Base-by-base conservation (phyloP, 768 basidiomycete species). In the Ramaria rubella region DNA sequence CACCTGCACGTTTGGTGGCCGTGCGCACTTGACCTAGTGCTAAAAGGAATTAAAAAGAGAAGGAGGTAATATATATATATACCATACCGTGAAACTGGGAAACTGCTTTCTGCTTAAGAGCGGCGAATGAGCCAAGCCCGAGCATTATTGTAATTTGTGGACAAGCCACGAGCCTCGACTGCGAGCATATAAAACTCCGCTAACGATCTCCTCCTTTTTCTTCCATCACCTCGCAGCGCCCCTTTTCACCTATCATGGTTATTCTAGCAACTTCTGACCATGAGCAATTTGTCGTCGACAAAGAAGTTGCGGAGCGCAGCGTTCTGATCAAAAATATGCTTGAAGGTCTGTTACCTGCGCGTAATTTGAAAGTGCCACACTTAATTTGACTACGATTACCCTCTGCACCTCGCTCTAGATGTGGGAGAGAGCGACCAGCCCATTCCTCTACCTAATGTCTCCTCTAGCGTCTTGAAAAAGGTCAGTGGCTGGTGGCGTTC, bases 321-420 rank as follows among this genome's bases (percentile, higher is more conserved):
- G 93, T 95, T 9, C 82, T 99, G 65, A 96, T 99, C 73, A 96
- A 95, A 80, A 95, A 96, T 79, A 97, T 99, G 96, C 87, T 98
- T 52, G 96, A 98, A 74, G 96, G 96, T 91, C 57, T 38, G 75
- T 64, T 6, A 36, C 46, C 9, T 33, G 11, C 23, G 15, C 52
- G 19, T 44, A 34, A 49, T 15, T 40, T 23, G 23, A 24, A 42
- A 17, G 21, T 11, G 29, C 14, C 57, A 57, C 52, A 34, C 49
- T 55, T 50, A 51, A 59, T 38, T 33, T 34, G 51, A 27, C 24
- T n/a, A 42, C 26, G 43, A 38, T 38, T 60, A 21, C 48, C 49
- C 58, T 53, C 52, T 60, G 17, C 11, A 33, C 62, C 9, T n/a
- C n/a, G 49, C 34, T 56, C 7, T 64, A 96, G 94, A 97, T 74